These are phyloP conservation scores for Isatis tinctoria DNA, from an alignment of 345 rosid genomes.

Conservation along the genomic window DNA sequence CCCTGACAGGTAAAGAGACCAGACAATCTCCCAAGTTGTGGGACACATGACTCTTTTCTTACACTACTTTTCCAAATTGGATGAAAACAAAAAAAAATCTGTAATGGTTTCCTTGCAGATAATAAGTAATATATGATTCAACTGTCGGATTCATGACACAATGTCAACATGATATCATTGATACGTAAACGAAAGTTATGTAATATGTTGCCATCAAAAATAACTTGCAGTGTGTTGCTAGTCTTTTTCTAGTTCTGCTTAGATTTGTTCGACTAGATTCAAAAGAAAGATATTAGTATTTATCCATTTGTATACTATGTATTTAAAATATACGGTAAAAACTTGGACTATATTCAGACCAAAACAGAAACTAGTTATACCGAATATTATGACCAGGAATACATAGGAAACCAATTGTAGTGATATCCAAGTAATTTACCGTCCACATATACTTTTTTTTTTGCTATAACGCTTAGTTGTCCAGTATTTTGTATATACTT, in stretches of 20 bases:
- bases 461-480: too few species aligned
- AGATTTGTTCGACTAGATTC: not conserved
- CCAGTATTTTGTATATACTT: too few species aligned
- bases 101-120: slow-evolving; percentile 6
- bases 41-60: slow-evolving; percentile 24
- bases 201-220: not conserved
- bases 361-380: not conserved
- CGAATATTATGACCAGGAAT: not conserved
- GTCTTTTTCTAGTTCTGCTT: not conserved
- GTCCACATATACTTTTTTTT: too few species aligned
- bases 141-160: not conserved
- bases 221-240: not conserved
- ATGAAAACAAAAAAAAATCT: not conserved
- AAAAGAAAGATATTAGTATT: not conserved
- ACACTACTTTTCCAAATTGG: slow-evolving; percentile 5
- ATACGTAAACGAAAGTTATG: not conserved
- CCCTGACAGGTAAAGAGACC: slow-evolving; percentile 24
- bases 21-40: slow-evolving; percentile 34
- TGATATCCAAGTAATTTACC: too few species aligned
- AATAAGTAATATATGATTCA: not conserved
- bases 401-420: not conserved
- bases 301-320: not conserved
- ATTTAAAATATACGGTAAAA: too few species aligned
- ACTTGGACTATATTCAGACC: not conserved
- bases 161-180: not conserved